Evolutionary conservation across 1,284 basidiomycete species (phyloP).

Genomic region (Melampsora americana): DNA sequence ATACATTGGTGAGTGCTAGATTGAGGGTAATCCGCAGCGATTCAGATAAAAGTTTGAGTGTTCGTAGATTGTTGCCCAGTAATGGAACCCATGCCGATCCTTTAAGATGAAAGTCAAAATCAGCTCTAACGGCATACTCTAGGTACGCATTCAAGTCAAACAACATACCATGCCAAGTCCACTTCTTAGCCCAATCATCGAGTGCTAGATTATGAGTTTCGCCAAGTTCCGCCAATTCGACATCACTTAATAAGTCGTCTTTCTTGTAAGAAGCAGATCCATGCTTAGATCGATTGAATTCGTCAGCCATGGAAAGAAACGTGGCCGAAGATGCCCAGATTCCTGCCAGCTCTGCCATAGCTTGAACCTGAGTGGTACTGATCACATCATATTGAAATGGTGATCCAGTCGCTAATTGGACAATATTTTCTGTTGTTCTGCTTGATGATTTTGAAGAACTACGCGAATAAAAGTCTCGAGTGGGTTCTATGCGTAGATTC

Average conservation of each 20-base stretch:
- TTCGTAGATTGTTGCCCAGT: conserved; percentile 29
- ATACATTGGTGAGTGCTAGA: conserved; percentile 35
- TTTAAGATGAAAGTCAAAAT: background rate
- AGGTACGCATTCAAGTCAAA: background rate
- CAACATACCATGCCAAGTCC: conserved; percentile 43
- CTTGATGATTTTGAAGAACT: background rate
- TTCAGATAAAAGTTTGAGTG: conserved; percentile 34
- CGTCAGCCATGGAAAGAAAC: conserved; percentile 26
- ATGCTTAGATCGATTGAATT: conserved; percentile 11
- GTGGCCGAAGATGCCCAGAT: conserved; percentile 24
- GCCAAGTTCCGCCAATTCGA: conserved; percentile 24
- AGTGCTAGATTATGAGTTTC: conserved; percentile 35
- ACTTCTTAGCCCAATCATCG: conserved; percentile 41
- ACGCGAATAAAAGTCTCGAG: conserved; percentile 20
- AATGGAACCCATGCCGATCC: conserved; percentile 39
- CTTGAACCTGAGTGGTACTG: conserved; percentile 35
- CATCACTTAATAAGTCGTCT: conserved; percentile 1
- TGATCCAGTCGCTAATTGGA: conserved; percentile 36
- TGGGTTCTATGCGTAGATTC: conserved; percentile 36
- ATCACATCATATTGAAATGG: conserved; percentile 41
- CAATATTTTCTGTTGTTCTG: conserved; percentile 14
- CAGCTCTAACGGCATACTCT: background rate
- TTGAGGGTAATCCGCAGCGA: conserved; percentile 36
- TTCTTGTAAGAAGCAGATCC: too few species aligned
- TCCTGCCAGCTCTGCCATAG: conserved; percentile 32